Evolutionary conservation across 208 protist species (phyloP), one percentile per base, ranked within the genome.

Genomic region (Crithidia fasciculata): DNA sequence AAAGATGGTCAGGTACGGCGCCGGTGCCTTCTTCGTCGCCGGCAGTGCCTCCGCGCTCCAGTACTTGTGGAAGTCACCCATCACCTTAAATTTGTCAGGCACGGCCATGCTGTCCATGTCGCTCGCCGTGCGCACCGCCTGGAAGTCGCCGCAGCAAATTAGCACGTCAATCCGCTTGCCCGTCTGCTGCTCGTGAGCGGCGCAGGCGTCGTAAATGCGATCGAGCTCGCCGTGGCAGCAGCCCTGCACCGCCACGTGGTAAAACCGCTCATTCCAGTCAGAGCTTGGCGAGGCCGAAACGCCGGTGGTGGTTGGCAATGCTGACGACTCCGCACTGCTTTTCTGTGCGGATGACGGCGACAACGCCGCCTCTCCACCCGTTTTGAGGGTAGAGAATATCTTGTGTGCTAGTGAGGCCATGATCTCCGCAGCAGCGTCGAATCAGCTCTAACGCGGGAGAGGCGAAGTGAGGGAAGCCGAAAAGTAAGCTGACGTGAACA

Each of bases 131-230:
- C 99, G 90, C 5, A 99, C 78, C 8, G 96, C 68, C 84, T 99
- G 97, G 82, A 99, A 99, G 75, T 99, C 99, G 10, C 99, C 99
- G 76, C 98, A 99, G 74, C 91, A 96, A n/a, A 99, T 79, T 15
- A 99, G 80, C 41, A 99, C 87, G 71, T 99, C 98, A 62, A 99
- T 95, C 16, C 86, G 96, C 52, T 90, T 75, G 37, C 85, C 85
- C 0, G 95, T 89, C 13, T 74, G 36, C 39, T 70, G 50, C 78
- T 99, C 95, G 36, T 97, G 86, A 18, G 69, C 78, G 0, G 70
- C 57, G 63, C 98, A 90, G 19, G 89, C 85, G 6, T 88, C 92
- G 79, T 99, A 99, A 56, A 99, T 98, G 12, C 69, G 69, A 53
- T 98, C 95, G 8, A 99, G 87, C 69, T 99, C 98, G 19, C 99